Base-by-base conservation (phyloP, 768 basidiomycete species). In the Tubosaeta sp. region DNA sequence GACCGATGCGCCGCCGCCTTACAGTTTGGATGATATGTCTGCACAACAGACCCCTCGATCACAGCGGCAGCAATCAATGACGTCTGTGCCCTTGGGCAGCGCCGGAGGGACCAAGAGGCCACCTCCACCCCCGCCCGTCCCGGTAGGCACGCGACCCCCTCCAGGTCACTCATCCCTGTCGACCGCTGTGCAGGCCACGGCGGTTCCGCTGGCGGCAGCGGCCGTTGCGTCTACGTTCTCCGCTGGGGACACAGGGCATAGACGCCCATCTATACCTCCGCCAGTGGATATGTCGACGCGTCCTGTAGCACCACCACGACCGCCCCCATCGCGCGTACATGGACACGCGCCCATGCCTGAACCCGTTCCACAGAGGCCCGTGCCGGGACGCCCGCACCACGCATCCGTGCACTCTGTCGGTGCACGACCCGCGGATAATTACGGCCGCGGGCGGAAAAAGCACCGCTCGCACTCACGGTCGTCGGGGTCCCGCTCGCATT, bases 1-100 rank as follows among this genome's bases (percentile, higher is more conserved):
- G 43, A 78, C 80, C 22, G 83, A 82, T 10, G 67, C 66, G 3
- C 84, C 87, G 0, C 86, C 88, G 1, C 85, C 87, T 18, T 89
- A 90, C 59, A 75, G 79, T 14, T 76, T 84, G 51, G 81, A 61
- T n/a, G 73, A 73, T 1, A 38, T 48, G 16, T 25, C 48, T 1
- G 30, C n/a, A 19, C 41, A 8, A 12, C 19, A 6, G 41, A 14
- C 24, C 34, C 6, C 16, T 14, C 41, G 24, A 40, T 22, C 6
- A 3, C 21, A 40, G 11, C 39, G 14, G 24, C 39, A 27, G 24
- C n/a, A 38, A 19, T 11, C 7, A n/a, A 24, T 4, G 14, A 8
- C 39, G 9, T 8, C 39, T 24, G 25, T 22, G 27, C 10, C 36
- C 10, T 19, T 18, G 27, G 10, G 34, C 18, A 25, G 29, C 12